Conservation (phyloP, 2,329 filamentous ascomycete species). For the Leptographium lundbergii region DNA sequence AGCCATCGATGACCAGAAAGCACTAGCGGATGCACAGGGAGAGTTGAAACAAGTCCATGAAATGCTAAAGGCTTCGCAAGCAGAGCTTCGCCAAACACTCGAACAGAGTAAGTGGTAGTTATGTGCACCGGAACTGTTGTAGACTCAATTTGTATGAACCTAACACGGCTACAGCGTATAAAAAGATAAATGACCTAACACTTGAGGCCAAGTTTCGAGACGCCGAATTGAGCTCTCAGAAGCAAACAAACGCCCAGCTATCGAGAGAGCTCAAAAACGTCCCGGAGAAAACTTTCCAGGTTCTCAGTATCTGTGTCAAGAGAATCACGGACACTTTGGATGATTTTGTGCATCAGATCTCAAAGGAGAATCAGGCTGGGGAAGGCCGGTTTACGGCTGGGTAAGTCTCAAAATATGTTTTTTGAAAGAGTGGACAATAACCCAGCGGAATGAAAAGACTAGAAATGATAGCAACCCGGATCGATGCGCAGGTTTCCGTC, state of each 20-base stretch:
- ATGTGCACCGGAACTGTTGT: background rate
- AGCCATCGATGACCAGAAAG: conserved; percentile 14
- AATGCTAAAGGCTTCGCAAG: conserved; percentile 20
- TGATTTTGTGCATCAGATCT: background rate
- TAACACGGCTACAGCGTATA: conserved; percentile 1
- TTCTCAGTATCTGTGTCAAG: conserved; percentile 5
- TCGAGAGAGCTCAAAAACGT: conserved; percentile 5
- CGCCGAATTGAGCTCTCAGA: background rate
- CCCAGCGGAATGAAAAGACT: background rate
- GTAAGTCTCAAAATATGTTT: background rate
- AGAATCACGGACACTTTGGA: conserved; percentile 8
- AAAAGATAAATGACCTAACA: conserved; percentile 2
- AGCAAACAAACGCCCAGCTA: conserved; percentile 1
- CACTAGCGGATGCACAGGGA: conserved; percentile 17
- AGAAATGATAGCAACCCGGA: background rate
- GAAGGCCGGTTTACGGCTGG: background rate
- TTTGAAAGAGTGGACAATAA: background rate
- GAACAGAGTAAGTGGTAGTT: conserved; percentile 4
- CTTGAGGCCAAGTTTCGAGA: conserved; percentile 4
- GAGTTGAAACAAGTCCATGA: conserved; percentile 21
- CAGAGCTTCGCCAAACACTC: conserved; percentile 17
- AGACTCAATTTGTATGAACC: background rate
- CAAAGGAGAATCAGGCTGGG: background rate
- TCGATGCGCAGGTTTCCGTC: background rate
- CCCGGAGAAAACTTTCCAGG: conserved; percentile 9